These are phyloP conservation scores for Datura wrightii DNA, from an alignment of 257 asterid genomes.

Conservation along the genomic window DNA sequence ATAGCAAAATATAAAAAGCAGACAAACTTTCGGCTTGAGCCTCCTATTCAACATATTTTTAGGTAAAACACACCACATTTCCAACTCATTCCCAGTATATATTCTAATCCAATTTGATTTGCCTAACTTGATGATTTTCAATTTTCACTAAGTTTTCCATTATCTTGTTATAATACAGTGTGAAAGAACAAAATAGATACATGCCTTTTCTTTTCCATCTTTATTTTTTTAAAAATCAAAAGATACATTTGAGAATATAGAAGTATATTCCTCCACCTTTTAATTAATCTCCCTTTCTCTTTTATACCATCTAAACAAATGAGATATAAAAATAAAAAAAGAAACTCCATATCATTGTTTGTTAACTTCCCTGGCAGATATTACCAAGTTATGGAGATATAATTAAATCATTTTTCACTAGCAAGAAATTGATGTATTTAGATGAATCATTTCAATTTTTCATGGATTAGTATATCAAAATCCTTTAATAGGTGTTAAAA, in stretches of 20 bases:
- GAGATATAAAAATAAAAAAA: neutral
- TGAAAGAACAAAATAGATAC: neutral
- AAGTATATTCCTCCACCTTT: neutral
- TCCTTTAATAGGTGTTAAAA: neutral
- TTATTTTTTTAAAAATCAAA: constrained; percentile 9
- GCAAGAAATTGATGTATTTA: neutral
- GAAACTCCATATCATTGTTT: too few species aligned
- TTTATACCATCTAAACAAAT: neutral
- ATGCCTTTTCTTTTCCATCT: neutral
- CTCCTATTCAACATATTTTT: constrained; percentile 1
- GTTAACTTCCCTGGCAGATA: neutral
- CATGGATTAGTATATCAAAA: neutral
- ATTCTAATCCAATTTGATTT: neutral
- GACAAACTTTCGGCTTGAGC: neutral
- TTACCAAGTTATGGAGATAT: neutral
- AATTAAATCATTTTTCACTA: neutral
- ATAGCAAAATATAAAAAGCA: neutral
- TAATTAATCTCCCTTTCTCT: neutral
- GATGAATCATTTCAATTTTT: neutral
- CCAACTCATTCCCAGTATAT: neutral
- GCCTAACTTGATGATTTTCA: neutral
- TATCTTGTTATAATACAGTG: neutral
- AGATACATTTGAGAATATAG: constrained; percentile 6
- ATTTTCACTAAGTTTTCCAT: neutral
- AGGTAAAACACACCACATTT: neutral